Base-by-base conservation (phyloP, 495 filamentous ascomycete genomes). In the Daldinia grandis region DNA sequence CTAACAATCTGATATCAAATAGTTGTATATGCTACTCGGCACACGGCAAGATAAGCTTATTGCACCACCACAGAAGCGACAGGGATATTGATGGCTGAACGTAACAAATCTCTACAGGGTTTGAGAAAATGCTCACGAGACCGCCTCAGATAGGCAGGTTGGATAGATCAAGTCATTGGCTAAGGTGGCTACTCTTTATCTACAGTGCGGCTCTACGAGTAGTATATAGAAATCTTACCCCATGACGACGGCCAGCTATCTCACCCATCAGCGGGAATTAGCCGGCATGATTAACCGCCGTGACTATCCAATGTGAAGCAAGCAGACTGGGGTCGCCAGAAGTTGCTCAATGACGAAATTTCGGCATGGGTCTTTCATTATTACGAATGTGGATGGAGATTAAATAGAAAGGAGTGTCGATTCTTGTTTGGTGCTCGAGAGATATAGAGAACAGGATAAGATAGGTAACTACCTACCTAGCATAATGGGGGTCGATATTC, bases 281-380 rank as follows among this genome's bases (percentile, higher is more conserved):
- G 15, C 67, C 67, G 67, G 67, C 67, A 64, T 60, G 7, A 69
- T 69, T 69, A 69, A 47, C 67, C 67, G 61, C 55, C 24, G 42
- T 40, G 54, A 25, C 35, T 64, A 49, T 30, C 67, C 61, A 62
- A 50, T 64, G 38, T 49, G 3, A 55, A 47, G 21, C 31, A 24
- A 38, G 21, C 21, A 6, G 6, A 15, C 58, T 1, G 9, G 9
- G 19, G 17, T 66, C 40, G 42, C 15, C 5, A 28, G 24, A 76
- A 69, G 80, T 73, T 38, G n/a, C 47, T 49, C 30, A 17, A 69
- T 64, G 61, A 68, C 17, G 67, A 60, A 31, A 64, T 64, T 28
- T 60, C 50, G 56, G 24, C 51, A 64, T 19, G 51, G 50, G 19
- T 78, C 80, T 31, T 86, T 77, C 10, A 8, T 27, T 28, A 21